phyloP scores from a whole-genome alignment of 805 yeast species.

The Lipomyces kockii region DNA sequence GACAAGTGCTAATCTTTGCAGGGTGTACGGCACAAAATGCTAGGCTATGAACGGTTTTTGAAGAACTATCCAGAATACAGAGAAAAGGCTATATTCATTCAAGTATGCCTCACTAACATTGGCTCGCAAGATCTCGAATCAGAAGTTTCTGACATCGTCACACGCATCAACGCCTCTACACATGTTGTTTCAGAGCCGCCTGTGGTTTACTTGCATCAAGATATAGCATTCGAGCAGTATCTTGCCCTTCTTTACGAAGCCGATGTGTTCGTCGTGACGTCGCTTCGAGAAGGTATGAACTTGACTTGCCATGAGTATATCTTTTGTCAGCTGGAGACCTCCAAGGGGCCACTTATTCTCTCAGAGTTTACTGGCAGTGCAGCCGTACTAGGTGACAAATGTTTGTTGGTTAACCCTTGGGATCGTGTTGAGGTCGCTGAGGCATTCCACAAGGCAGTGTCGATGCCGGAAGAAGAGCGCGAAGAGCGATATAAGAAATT shows the following conservation, averaged over 20 bases:
- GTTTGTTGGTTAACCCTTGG: conserved; percentile 90
- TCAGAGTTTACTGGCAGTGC: conserved; percentile 98
- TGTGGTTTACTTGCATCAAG: conserved; percentile 85
- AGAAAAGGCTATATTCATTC: conserved; percentile 73
- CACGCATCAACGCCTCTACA: conserved; percentile 77
- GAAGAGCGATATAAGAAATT: conserved; percentile 59
- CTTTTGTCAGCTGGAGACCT: conserved; percentile 59
- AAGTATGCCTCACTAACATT: conserved; percentile 71
- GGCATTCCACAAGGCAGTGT: conserved; percentile 66
- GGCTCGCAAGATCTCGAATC: conserved; percentile 64
- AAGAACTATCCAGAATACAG: conserved; percentile 71
- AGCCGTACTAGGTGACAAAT: conserved; percentile 66
- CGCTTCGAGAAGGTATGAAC: conserved; percentile 96
- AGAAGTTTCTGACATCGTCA: conserved; percentile 76
- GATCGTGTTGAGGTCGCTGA: conserved; percentile 68
- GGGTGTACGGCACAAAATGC: conserved; percentile 83
- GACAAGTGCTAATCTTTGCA: not conserved
- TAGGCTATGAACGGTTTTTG: conserved; percentile 83
- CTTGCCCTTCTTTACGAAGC: conserved; percentile 85
- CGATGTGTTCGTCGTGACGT: conserved; percentile 82
- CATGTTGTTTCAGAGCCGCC: conserved; percentile 69
- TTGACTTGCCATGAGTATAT: conserved; percentile 94
- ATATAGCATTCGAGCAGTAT: conserved; percentile 86
- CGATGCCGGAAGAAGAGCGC: conserved; percentile 66
- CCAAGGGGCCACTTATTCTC: conserved; percentile 72